Conservation (phyloP, 208 protist genomes). For the Crithidia expoeki region DNA sequence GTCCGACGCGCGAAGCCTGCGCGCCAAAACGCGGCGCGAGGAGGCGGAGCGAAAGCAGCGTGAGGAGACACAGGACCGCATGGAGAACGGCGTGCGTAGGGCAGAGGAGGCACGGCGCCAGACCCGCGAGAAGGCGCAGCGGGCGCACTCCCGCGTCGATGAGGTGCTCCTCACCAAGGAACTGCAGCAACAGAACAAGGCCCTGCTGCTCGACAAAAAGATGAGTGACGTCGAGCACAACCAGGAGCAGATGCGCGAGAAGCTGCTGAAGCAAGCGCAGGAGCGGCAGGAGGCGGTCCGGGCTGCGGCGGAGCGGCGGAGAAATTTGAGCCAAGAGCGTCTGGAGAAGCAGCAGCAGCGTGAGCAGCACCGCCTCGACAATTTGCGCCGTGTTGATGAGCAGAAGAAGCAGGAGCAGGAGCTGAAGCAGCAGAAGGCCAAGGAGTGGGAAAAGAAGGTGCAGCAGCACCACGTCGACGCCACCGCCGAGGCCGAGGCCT, state of each 20-base stretch:
- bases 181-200: conserved; percentile 73
- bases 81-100: conserved; percentile 66
- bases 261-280: conserved; percentile 54
- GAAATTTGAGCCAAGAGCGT: conserved; percentile 74
- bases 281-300: conserved; percentile 77
- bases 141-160: conserved; percentile 68
- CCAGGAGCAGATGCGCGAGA: conserved; percentile 75
- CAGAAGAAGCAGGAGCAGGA: conserved; percentile 70
- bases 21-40: conserved; percentile 67
- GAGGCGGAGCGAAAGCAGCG: conserved; percentile 65
- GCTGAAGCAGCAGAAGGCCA: conserved; percentile 57
- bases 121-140: conserved; percentile 64
- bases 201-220: conserved; percentile 66
- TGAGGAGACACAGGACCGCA: conserved; percentile 61
- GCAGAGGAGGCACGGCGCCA: conserved; percentile 72
- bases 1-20: conserved; percentile 49
- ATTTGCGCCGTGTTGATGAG: conserved; percentile 60
- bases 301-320: conserved; percentile 73
- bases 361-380: conserved; percentile 64
- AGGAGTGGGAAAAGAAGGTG: conserved; percentile 77
- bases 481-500: conserved; percentile 40
- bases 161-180: conserved; percentile 82
- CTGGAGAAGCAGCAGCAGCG: conserved; percentile 70
- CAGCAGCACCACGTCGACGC: conserved; percentile 56
- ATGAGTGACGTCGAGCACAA: conserved; percentile 84